Evolutionary conservation across 1,284 basidiomycete species (phyloP), one percentile per base, ranked within the genome.

Genomic region (Sphagnurus paluster): DNA sequence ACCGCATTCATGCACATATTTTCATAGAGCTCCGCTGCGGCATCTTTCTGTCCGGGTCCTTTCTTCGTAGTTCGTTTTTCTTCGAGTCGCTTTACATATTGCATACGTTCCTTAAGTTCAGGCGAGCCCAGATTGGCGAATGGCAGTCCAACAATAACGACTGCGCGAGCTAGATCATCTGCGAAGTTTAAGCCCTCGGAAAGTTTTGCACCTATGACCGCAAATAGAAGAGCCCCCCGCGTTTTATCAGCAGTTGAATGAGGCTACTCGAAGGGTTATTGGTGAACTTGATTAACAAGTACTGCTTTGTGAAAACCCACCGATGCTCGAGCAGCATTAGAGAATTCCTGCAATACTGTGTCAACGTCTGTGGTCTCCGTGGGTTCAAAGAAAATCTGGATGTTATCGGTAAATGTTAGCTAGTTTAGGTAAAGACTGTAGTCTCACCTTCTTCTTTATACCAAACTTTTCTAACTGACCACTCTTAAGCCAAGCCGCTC

Each of bases 131-230:
- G 75, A 64, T 98, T 98, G 6, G 96, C 89, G 62, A 95, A 99
- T 0, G 96, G 96, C 21, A 99, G 78, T 1, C 97, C 97, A 39
- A 93, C 78, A 62, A 98, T 83, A 39, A 97, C 74, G 21, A 97
- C 93, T 11, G 87, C 90, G 33, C 93, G 84, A 1, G 93, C 92
- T 2, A 98, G 80, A 30, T 90, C 80, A 65, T 93, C 91, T 4
- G 90, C 81, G 65, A 99, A 99, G 67, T 99, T 99, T 57, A 99
- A 82, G 1, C 96, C 96, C 68, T 99, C 96, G 0, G 93, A 97
- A 10, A 99, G 77, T 65, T 98, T 99, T 16, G 94, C 96, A 7
- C 96, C 95, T 17, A 99, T 88, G 2, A 99, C 96, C 1, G 96
- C 96, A 49, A 99, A 84, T 5, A 94, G 70, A 24, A 94, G 63